Evolutionary conservation across 371 early-diverging fungal genomes (phyloP), one percentile per base, ranked within the genome.

Genomic region (Gilbertella persicaria): DNA sequence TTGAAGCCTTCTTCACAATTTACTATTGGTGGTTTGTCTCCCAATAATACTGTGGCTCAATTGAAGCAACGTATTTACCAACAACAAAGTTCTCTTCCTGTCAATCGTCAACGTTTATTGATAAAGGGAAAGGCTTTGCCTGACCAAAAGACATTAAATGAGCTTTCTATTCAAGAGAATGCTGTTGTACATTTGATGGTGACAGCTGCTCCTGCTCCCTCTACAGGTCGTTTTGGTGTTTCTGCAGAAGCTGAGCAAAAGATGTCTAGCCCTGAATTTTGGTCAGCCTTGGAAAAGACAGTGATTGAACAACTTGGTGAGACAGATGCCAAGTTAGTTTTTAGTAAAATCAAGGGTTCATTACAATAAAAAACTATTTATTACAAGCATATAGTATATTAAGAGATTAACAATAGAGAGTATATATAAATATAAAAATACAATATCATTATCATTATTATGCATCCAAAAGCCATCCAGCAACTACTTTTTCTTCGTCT

Each of bases 121-220:
- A 64, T 85, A 19, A 84, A 82, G 56, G 87, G 87, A 28, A 86
- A 86, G 54, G 79, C 78, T 10, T 66, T 86, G 42, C 49, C 69
- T 7, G 87, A 86, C 50, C 71, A 59, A 50, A 82, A 84, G 61
- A 56, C 62, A 12, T 50, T 86, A 49, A 55, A 48, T 16, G 85
- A 86, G 23, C 78, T 80, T 46, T 62, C 60, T 13, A 38, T 86
- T 24, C 42, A 57, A 6, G 52, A 77, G 25, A 81, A 67, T 17
- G 64, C 74, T 3, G 55, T 66, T 9, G 51, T 86, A 4, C 81
- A 83, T 55, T 64, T 84, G 49, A 82, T 84, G 68, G 41, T 79
- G 23, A 75, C 75, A 40, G 67, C 78, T 2, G 79, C 79, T 6
- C 63, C 78, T 12, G 55, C 69, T 8, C 14, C 75, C 16, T 28